phyloP scores from a whole-genome alignment of 1,139 yeast genomes.

The Citeromyces siamensis region DNA sequence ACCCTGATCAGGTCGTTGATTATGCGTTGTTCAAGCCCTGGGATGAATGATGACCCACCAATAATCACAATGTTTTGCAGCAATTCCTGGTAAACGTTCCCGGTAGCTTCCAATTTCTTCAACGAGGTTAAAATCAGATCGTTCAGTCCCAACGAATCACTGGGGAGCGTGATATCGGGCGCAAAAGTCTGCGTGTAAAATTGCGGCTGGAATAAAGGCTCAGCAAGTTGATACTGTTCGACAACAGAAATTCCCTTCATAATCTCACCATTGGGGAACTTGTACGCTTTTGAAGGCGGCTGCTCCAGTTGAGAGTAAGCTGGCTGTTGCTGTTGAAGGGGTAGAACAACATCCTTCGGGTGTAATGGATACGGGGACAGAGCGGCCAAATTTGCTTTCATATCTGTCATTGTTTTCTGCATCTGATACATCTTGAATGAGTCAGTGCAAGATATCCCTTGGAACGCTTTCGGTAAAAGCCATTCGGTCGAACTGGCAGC shows the following conservation, averaged over 20 bases:
- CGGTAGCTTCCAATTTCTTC: constrained; percentile 26
- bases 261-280: constrained; percentile 32
- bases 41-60: constrained; percentile 49
- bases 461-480: constrained; percentile 4
- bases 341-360: constrained; percentile 13
- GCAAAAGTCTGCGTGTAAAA: constrained; percentile 20
- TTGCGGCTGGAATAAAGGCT: constrained; percentile 44
- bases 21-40: constrained; percentile 51
- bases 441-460: constrained; percentile 1
- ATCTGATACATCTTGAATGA: constrained; percentile 36
- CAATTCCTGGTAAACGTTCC: constrained; percentile 23
- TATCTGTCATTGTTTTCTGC: constrained; percentile 31
- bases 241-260: constrained; percentile 23
- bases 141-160: constrained; percentile 32
- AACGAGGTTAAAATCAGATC: constrained; percentile 30
- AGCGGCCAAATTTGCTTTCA: constrained; percentile 29
- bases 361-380: constrained; percentile 25
- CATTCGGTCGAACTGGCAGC: constrained; percentile 6
- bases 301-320: constrained; percentile 7
- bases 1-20: constrained; percentile 43
- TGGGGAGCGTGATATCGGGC: constrained; percentile 16
- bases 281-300: constrained; percentile 24
- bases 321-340: constrained; percentile 11
- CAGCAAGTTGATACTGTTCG: constrained; percentile 32
- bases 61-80: constrained; percentile 54